Conservation (phyloP, 257 asterid species). For the Petunia secreta region DNA sequence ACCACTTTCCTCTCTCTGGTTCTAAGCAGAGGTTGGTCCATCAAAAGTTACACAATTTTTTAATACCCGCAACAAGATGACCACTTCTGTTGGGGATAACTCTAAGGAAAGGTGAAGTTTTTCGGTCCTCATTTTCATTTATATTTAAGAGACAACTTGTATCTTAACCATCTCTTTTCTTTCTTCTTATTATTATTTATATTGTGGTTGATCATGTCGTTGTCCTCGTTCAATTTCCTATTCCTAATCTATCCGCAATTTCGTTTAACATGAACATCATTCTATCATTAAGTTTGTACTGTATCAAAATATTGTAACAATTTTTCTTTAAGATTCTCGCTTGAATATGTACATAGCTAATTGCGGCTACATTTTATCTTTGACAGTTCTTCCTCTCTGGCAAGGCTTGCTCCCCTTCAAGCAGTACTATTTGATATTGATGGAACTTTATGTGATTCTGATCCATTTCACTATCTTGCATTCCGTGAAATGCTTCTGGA, state of each 20-base stretch:
- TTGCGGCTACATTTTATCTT: constrained; percentile 29
- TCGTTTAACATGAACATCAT: too few relatives aligned
- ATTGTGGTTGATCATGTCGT: neutral
- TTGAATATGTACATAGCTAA: neutral
- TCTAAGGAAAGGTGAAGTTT: neutral
- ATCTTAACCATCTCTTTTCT: neutral
- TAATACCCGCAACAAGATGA: neutral
- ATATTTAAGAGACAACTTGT: neutral
- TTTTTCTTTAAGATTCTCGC: neutral
- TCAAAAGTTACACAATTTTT: constrained; percentile 6
- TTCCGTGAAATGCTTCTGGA: constrained; percentile 73
- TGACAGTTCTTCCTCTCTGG: constrained; percentile 58
- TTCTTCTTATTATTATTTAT: neutral
- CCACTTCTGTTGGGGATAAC: neutral
- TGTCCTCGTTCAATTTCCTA: too few relatives aligned
- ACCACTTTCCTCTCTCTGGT: too few relatives aligned
- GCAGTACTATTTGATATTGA: constrained; percentile 86
- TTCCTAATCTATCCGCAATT: too few relatives aligned
- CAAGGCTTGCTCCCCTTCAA: constrained; percentile 76
- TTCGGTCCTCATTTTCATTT: neutral
- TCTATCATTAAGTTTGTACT: neutral
- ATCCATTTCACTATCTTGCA: constrained; percentile 75
- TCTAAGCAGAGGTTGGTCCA: neutral
- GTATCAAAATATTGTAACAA: neutral
- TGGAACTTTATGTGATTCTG: constrained; percentile 90